Base-by-base conservation (phyloP, 208 protist species). In the Wallacemonas collosoma region DNA sequence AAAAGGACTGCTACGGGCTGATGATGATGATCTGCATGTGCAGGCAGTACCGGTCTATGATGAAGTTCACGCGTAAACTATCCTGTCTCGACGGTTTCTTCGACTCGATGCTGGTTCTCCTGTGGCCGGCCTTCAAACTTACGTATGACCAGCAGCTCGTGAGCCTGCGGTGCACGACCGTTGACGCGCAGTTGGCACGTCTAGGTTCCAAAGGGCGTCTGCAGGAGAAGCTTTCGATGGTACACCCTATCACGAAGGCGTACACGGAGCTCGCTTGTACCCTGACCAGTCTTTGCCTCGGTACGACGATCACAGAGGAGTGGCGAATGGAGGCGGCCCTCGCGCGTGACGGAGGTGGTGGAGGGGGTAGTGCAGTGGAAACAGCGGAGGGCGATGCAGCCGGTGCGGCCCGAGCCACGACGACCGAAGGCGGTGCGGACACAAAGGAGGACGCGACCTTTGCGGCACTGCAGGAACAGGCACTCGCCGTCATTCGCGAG, bases 51-150 rank as follows among this genome's bases (percentile, higher is more conserved):
- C 81, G 84, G 56, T 86, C 77, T 36, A 76, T 89, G 39, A 95
- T 95, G 90, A 85, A 85, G 48, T 76, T 83, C 57, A 79, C 75
- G 26, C 80, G 90, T 6, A 76, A 85, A 57, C 76, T 95, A 11
- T 79, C 80, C 8, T 95, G 90, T 60, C 80, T 95, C 2, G 88
- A 95, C 70, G 71, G 82, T n/a, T 92, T 95, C 57, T 95, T 89
- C 65, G 86, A 93, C 69, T 91, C 90, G 2, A 63, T 95, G 12
- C 73, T 95, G 0, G 62, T 92, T 2, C 75, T 89, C 1, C 72
- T 95, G n/a, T 95, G 90, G 90, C 90, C 90, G 1, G 71, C 79
- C 6, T 95, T 95, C 68, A 87, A 93, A 68, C 63, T 70, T 17
- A 90, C 77, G 7, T 89, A 88, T 63, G 90, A 93, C 55, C 73